phyloP scores from a whole-genome alignment of 2,329 filamentous ascomycete genomes.

The Aureobasidium mangrovei region DNA sequence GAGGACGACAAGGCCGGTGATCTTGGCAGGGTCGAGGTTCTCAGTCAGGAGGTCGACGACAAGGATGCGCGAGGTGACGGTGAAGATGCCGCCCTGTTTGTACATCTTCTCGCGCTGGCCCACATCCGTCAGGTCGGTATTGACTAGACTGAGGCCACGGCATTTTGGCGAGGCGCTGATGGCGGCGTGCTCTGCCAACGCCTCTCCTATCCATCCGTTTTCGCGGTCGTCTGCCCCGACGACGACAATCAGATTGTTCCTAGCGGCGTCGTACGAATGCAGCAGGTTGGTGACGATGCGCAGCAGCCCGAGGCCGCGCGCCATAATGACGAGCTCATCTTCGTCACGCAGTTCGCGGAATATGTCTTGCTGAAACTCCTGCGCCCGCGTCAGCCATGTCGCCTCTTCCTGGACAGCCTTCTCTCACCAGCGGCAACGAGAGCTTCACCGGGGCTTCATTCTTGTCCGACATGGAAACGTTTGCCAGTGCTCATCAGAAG shows the following conservation, averaged over 20 bases:
- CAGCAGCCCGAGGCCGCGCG: conserved; percentile 82
- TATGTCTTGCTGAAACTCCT: conserved; percentile 87
- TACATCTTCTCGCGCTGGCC: conserved; percentile 87
- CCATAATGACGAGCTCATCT: conserved; percentile 89
- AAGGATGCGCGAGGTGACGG: conserved; percentile 89
- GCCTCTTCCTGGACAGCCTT: neutral
- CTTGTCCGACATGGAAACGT: conserved; percentile 15
- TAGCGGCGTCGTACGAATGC: conserved; percentile 92
- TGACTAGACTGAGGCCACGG: conserved; percentile 80
- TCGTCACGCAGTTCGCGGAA: conserved; percentile 83
- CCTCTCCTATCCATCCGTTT: conserved; percentile 95
- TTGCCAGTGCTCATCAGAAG: neutral
- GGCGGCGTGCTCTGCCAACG: conserved; percentile 87
- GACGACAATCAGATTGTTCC: conserved; percentile 83
- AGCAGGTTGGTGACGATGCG: conserved; percentile 91
- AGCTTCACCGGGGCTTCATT: conserved; percentile 58
- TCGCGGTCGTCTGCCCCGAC: conserved; percentile 87
- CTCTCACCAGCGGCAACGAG: conserved; percentile 58
- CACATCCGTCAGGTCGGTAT: conserved; percentile 88
- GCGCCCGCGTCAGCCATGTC: neutral
- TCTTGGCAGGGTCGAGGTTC: conserved; percentile 69
- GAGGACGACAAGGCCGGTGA: conserved; percentile 79
- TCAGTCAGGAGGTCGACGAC: conserved; percentile 88
- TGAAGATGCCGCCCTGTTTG: conserved; percentile 78
- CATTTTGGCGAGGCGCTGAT: conserved; percentile 76